These are phyloP conservation scores for Hemisphaericaspora lyxosophila DNA, from an alignment of 1,139 yeast species.

Conservation along the genomic window DNA sequence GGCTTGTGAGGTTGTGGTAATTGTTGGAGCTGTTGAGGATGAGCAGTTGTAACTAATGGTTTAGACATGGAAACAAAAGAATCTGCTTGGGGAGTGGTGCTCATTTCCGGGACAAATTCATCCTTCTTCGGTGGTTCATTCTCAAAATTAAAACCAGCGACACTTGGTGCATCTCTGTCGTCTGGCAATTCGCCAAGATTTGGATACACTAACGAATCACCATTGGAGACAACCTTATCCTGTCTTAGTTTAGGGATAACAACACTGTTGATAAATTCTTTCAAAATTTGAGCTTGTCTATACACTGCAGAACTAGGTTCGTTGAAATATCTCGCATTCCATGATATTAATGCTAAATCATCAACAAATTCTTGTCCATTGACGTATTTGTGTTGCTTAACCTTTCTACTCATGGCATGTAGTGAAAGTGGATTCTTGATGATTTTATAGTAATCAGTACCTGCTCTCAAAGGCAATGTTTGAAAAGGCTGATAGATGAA, in stretches of 20 bases:
- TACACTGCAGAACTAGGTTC: slow-evolving; percentile 67
- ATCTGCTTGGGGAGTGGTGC: slow-evolving; percentile 12
- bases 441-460: slow-evolving; percentile 47
- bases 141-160: slow-evolving; percentile 8
- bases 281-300: slow-evolving; percentile 69
- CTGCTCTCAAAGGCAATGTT: slow-evolving; percentile 52
- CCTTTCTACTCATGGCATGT: slow-evolving; percentile 40
- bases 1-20: not conserved
- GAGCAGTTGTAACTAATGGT: slow-evolving; percentile 12
- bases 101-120: slow-evolving; percentile 13
- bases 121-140: slow-evolving; percentile 8
- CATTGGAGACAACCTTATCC: slow-evolving; percentile 42
- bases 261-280: slow-evolving; percentile 53
- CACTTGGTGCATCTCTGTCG: slow-evolving; percentile 30
- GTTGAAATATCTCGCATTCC: slow-evolving; percentile 88
- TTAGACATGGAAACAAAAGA: slow-evolving; percentile 10
- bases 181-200: slow-evolving; percentile 74
- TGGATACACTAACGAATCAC: slow-evolving; percentile 56
- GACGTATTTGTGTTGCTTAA: slow-evolving; percentile 53
- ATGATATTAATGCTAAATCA: slow-evolving; percentile 79
- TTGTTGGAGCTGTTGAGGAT: slow-evolving; percentile 4
- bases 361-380: slow-evolving; percentile 66
- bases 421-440: slow-evolving; percentile 45
- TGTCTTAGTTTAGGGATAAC: slow-evolving; percentile 54
- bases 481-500: slow-evolving; percentile 50